Conservation (phyloP, 2,329 filamentous ascomycete genomes). For the Colletotrichum costaricense region DNA sequence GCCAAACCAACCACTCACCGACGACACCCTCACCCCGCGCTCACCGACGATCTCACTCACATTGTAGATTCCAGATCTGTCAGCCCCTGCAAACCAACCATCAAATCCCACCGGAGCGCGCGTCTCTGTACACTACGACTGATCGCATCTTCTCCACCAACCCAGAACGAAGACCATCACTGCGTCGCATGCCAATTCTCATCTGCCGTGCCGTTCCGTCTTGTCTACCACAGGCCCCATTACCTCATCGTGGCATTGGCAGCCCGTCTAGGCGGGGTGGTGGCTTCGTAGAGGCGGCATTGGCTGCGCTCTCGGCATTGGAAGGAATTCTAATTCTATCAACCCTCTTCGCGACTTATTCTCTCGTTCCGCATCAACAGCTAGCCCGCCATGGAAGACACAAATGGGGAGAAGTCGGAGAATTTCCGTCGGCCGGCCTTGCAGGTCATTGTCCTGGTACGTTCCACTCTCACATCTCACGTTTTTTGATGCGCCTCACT, state of each 20-base stretch:
- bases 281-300: constrained; percentile 10
- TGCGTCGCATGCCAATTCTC: neutral
- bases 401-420: constrained; percentile 24
- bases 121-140: neutral
- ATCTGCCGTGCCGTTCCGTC: constrained; percentile 10
- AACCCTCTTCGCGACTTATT: neutral
- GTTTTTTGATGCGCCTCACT: constrained; percentile 10
- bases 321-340: neutral
- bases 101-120: neutral
- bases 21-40: constrained; percentile 5
- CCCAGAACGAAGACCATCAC: neutral
- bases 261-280: neutral
- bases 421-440: constrained; percentile 58
- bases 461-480: constrained; percentile 45
- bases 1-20: constrained; percentile 9
- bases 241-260: constrained; percentile 6
- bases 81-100: neutral
- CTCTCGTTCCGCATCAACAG: neutral
- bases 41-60: constrained; percentile 2
- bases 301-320: constrained; percentile 15
- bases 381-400: constrained; percentile 20
- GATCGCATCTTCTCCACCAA: too few species aligned
- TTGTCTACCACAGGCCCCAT: neutral
- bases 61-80: neutral
- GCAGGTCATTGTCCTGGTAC: constrained; percentile 81